A percentile compares a stretch with the other conserved stretches of the same genome.
Evolutionary conservation across 208 protist genomes (phyloP).

Genomic region (Kentomonas sorsogonicus): DNA sequence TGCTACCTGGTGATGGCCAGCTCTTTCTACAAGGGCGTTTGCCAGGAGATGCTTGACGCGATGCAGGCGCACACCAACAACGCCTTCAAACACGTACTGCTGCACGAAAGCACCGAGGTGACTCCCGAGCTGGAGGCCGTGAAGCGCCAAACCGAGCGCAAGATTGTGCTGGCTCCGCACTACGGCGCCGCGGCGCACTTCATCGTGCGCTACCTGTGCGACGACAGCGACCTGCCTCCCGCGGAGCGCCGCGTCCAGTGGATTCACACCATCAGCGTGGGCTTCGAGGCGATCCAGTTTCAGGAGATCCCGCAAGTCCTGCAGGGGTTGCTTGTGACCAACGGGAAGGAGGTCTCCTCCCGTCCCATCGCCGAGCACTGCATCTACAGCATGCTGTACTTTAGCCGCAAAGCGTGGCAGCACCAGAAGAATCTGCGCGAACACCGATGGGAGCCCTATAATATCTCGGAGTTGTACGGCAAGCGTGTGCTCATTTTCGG

Average conservation of each 20-base stretch:
- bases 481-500: conserved; percentile 48
- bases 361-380: conserved; percentile 44
- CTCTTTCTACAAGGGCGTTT: too few relatives aligned
- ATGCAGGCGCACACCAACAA: too few relatives aligned
- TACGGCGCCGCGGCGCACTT: conserved; percentile 16
- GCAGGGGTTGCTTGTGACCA: conserved; percentile 26
- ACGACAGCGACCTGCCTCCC: conserved; percentile 18
- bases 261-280: conserved; percentile 44
- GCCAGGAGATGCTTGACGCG: too few relatives aligned
- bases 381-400: conserved; percentile 52
- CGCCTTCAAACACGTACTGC: too few relatives aligned
- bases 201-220: conserved; percentile 22
- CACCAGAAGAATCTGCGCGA: conserved; percentile 17
- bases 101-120: too few relatives aligned
- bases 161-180: conserved; percentile 25
- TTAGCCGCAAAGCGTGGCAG: conserved; percentile 45
- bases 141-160: neutral
- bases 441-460: conserved; percentile 36
- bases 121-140: neutral
- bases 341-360: conserved; percentile 28
- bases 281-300: conserved; percentile 38
- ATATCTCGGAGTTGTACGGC: conserved; percentile 27
- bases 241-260: conserved; percentile 29
- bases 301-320: too few relatives aligned
- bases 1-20: too few relatives aligned